Evolutionary conservation across 176 grass and related monocot genomes (phyloP).

Genomic region (Avena insularis): DNA sequence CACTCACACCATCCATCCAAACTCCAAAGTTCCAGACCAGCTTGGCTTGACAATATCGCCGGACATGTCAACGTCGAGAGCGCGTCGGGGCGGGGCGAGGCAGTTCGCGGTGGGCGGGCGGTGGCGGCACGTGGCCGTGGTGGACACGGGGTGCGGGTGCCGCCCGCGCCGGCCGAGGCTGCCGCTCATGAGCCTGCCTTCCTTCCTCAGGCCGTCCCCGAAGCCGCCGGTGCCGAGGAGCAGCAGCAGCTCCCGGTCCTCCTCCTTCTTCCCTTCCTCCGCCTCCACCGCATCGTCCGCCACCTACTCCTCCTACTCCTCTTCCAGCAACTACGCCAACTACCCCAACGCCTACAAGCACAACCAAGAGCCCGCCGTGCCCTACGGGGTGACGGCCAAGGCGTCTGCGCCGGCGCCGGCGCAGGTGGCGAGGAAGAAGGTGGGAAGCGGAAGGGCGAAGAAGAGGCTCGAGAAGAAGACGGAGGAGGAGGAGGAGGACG

Average conservation of each 20-base stretch:
- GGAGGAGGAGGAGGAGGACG: constrained; percentile 8
- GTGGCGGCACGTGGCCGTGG: constrained; percentile 51
- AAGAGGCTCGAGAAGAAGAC: constrained; percentile 38
- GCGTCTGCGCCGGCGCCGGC: neutral
- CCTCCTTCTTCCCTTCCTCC: constrained; percentile 41
- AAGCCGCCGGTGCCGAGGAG: constrained; percentile 36
- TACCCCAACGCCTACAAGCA: neutral
- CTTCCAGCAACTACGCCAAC: constrained; percentile 18
- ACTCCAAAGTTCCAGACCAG: neutral
- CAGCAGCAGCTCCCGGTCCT: constrained; percentile 33
- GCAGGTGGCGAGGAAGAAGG: neutral
- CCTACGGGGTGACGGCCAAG: neutral
- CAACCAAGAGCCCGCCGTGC: neutral
- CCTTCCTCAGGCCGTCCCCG: constrained; percentile 52
- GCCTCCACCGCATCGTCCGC: constrained; percentile 48
- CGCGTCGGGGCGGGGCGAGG: constrained; percentile 26
- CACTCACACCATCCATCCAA: too few species aligned
- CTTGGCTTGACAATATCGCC: neutral
- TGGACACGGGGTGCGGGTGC: constrained; percentile 60
- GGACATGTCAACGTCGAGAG: constrained; percentile 34
- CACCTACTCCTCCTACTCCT: constrained; percentile 43
- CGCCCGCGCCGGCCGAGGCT: constrained; percentile 41
- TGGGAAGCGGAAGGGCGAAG: neutral
- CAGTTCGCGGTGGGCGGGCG: constrained; percentile 50
- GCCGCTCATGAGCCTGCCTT: constrained; percentile 48